Conservation (phyloP, 202 grass and related monocot genomes). For the Hordeum pubiflorum region DNA sequence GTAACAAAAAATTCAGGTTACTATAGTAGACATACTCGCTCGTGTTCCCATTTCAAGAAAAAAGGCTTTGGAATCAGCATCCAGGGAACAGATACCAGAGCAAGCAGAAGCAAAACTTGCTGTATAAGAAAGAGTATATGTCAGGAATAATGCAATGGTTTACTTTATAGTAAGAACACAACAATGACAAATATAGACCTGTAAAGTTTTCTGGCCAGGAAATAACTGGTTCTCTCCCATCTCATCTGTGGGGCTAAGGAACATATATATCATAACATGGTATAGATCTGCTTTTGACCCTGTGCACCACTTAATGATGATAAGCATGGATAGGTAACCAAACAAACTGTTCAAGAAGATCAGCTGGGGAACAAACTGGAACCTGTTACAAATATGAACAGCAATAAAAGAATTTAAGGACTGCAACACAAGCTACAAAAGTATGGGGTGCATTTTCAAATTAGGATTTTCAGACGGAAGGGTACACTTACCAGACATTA, state of each 20-base stretch:
- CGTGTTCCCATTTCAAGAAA: conserved; percentile 71
- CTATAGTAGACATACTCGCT: conserved; percentile 39
- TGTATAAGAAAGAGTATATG: conserved; percentile 24
- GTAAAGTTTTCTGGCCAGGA: conserved; percentile 71
- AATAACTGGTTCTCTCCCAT: conserved; percentile 94
- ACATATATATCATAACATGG: conserved; percentile 99
- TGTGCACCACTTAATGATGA: conserved; percentile 92
- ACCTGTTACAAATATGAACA: conserved; percentile 44
- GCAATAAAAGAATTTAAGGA: conserved; percentile 10
- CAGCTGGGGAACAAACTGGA: conserved; percentile 81
- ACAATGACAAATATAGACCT: conserved; percentile 43
- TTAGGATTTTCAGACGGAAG: not conserved
- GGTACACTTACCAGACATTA: conserved; percentile 67
- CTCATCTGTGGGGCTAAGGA: conserved; percentile 80
- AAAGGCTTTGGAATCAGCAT: conserved; percentile 93
- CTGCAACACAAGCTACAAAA: not conserved
- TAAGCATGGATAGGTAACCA: conserved; percentile 84
- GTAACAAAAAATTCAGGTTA: not conserved
- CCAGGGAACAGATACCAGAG: conserved; percentile 85
- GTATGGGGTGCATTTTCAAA: conserved; percentile 15
- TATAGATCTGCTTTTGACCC: conserved; percentile 85
- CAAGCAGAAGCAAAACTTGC: conserved; percentile 69
- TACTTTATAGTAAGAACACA: not conserved
- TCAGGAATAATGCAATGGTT: conserved; percentile 13
- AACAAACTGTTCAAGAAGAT: conserved; percentile 96